phyloP scores from a whole-genome alignment of 768 basidiomycete genomes.

The Mycena pura region DNA sequence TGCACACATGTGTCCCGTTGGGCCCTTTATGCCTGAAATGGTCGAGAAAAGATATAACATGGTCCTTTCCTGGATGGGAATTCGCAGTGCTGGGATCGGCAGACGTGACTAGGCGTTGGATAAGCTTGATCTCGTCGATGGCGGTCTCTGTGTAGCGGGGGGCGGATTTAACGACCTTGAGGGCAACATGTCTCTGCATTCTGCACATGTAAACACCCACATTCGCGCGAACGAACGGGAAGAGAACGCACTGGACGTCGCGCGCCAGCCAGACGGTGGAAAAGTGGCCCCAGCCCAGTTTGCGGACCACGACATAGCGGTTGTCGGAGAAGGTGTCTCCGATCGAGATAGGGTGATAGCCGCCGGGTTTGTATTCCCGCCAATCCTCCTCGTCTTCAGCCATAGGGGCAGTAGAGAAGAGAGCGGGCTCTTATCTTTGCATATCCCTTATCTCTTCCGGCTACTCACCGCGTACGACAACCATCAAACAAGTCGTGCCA shows the following conservation, averaged over 20 bases:
- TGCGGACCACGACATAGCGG: slow-evolving; percentile 58
- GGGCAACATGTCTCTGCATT: slow-evolving; percentile 45
- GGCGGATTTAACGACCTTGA: slow-evolving; percentile 87
- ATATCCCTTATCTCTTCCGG: slow-evolving; percentile 23
- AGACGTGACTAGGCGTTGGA: slow-evolving; percentile 93
- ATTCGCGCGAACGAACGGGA: slow-evolving; percentile 6
- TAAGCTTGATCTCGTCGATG: slow-evolving; percentile 97
- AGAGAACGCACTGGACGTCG: slow-evolving; percentile 40
- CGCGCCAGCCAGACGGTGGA: slow-evolving; percentile 55
- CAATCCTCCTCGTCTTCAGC: slow-evolving; percentile 29
- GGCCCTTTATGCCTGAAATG: slow-evolving; percentile 97
- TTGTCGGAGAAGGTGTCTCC: slow-evolving; percentile 23
- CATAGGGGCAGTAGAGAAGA: slow-evolving; percentile 7
- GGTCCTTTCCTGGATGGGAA: slow-evolving; percentile 88
- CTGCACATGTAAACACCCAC: slow-evolving; percentile 52
- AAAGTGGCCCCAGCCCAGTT: slow-evolving; percentile 60
- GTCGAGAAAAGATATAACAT: slow-evolving; percentile 97
- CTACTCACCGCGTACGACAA: slow-evolving; percentile 3
- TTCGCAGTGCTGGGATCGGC: slow-evolving; percentile 13
- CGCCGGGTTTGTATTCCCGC: slow-evolving; percentile 28
- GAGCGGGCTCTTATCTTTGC: slow-evolving; percentile 17
- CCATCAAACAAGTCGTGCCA: slow-evolving; percentile 20
- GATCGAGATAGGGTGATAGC: slow-evolving; percentile 45
- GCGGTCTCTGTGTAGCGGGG: slow-evolving; percentile 97
- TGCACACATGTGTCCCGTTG: slow-evolving; percentile 97